A percentile compares a stretch with the other conserved stretches of the same genome.
Conservation (phyloP, 2,329 filamentous ascomycete genomes). For the Xylariomycetidae sp. region DNA sequence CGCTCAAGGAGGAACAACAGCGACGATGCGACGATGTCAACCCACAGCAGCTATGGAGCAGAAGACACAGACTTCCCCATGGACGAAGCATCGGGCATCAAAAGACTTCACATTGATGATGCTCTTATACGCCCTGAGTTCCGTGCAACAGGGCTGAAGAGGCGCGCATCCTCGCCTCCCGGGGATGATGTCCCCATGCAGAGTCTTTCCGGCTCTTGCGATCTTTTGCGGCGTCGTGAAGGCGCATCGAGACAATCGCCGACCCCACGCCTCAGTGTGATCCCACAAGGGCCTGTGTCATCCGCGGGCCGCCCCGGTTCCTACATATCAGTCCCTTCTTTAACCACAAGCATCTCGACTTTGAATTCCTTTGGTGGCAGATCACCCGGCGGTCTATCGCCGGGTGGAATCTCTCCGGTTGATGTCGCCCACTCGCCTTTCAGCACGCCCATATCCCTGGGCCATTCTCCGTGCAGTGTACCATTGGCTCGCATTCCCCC, state of each 20-base stretch:
- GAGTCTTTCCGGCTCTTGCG: slow-evolving; percentile 33
- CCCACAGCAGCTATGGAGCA: slow-evolving; percentile 39
- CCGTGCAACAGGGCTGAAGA: slow-evolving; percentile 44
- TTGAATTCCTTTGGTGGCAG: slow-evolving; percentile 39
- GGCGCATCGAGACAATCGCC: slow-evolving; percentile 45
- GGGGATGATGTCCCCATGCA: slow-evolving; percentile 39
- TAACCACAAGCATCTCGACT: slow-evolving; percentile 38
- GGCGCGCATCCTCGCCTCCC: slow-evolving; percentile 49
- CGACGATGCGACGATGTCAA: slow-evolving; percentile 41
- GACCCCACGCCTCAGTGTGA: slow-evolving; percentile 41
- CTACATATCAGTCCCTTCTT: slow-evolving; percentile 40
- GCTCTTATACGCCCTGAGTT: slow-evolving; percentile 27
- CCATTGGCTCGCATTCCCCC: slow-evolving; percentile 36
- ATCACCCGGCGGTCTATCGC: slow-evolving; percentile 45
- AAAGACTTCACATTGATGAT: slow-evolving; percentile 42
- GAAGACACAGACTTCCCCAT: slow-evolving; percentile 41
- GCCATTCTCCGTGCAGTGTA: slow-evolving; percentile 42
- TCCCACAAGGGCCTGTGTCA: slow-evolving; percentile 40
- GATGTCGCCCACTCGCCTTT: slow-evolving; percentile 42
- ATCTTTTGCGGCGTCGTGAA: slow-evolving; percentile 43
- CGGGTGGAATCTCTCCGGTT: slow-evolving; percentile 32
- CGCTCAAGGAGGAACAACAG: slow-evolving; percentile 45
- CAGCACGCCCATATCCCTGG: slow-evolving; percentile 40
- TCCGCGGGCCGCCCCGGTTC: slow-evolving; percentile 40
- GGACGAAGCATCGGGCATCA: slow-evolving; percentile 37